Evolutionary conservation across 2,329 filamentous ascomycete genomes (phyloP).

Genomic region (Emergomyces pasteurianus): DNA sequence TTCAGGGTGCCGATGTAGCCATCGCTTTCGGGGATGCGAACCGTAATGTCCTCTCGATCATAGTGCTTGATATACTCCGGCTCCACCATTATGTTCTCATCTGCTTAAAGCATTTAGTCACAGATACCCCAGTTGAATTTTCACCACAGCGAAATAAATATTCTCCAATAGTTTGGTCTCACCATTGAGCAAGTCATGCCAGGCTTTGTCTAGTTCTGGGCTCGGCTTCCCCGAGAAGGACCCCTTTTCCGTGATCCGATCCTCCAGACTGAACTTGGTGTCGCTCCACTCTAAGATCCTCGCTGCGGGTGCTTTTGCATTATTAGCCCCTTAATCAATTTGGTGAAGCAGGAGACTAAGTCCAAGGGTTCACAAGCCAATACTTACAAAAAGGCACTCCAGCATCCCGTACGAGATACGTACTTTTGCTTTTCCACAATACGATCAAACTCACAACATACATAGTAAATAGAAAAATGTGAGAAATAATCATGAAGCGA

Average conservation of each 20-base stretch:
- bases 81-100: slow-evolving; percentile 1
- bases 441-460: not conserved
- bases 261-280: not conserved
- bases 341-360: not conserved
- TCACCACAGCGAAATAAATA: not conserved
- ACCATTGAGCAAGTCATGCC: not conserved
- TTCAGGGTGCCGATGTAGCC: slow-evolving; percentile 1
- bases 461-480: not conserved
- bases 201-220: not conserved
- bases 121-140: not conserved
- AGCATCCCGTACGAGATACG: not conserved
- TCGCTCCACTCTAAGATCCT: not conserved
- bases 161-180: not conserved
- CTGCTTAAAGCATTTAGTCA: not conserved
- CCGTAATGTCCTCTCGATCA: not conserved
- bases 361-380: not conserved
- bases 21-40: not conserved
- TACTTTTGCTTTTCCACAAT: not conserved
- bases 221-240: not conserved
- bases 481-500: not conserved
- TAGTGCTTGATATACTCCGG: not conserved
- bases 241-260: not conserved
- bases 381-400: not conserved
- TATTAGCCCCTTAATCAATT: not conserved
- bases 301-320: not conserved